Base-by-base conservation (phyloP, 1,284 basidiomycete genomes). In the Leccinum idahoense region DNA sequence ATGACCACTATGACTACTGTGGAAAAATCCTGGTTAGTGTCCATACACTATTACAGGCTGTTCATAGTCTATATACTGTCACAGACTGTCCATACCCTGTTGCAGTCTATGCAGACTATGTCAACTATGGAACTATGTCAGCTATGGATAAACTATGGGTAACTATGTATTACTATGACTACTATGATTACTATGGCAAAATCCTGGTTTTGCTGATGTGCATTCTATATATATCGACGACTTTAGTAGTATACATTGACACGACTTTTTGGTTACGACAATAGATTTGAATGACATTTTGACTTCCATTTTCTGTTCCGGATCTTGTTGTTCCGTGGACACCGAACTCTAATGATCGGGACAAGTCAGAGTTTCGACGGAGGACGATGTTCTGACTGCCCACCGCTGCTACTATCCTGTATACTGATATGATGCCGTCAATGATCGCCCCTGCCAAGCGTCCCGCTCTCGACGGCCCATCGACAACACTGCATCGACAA, bases 241-340 rank as follows among this genome's bases (percentile, higher is more conserved):
- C 57, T 57, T 66, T 62, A 62, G 62, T 65, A 64, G 23, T 5
- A 26, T 26, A 26, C 59, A 71, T 62, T 68, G 49, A 8, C 14
- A 46, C 14, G 65, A 18, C 23, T 55, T 51, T 62, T 68, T 66
- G 51, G 54, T 70, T 70, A 73, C 69, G 71, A 61, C 35, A 26
- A 57, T 65, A 69, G 63, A 66, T 2, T 64, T 61, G 49, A 71
- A 74, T 70, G 71, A 68, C 49, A 56, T 58, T 53, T 63, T 68
- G 61, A 32, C 57, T 62, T 70, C 53, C 64, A 62, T 65, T 60
- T 8, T n/a, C 26, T 12, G 29, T 7, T n/a, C 41, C 58, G 61
- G 64, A 61, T 61, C 49, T 15, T 14, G n/a, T n/a, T 32, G 29
- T 57, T 58, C 14, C 53, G 15, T 60, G 44, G 41, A 29, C 32